phyloP scores from a whole-genome alignment of 495 filamentous ascomycete genomes.

The Lasiosphaeria miniovina region DNA sequence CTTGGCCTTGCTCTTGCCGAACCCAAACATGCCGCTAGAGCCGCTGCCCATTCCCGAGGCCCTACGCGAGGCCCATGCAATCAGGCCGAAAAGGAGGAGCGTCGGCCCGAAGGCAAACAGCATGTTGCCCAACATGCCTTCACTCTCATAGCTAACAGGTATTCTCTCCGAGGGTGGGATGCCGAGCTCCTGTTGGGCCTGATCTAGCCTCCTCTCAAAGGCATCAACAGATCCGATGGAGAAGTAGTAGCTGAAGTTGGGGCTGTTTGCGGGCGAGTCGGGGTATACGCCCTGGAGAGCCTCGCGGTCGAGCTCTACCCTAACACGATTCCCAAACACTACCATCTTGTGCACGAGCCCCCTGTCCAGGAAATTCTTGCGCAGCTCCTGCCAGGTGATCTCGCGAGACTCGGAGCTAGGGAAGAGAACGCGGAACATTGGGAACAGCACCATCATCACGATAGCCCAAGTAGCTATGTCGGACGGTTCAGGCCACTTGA shows the following conservation, averaged over 20 bases:
- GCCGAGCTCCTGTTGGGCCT: slow-evolving; percentile 78
- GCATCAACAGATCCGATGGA: slow-evolving; percentile 90
- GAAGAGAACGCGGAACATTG: slow-evolving; percentile 23
- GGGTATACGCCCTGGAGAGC: slow-evolving; percentile 75
- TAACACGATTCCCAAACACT: slow-evolving; percentile 67
- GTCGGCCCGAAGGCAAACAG: slow-evolving; percentile 84
- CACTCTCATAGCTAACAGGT: slow-evolving; percentile 80
- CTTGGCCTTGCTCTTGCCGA: slow-evolving; percentile 92
- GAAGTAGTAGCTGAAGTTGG: slow-evolving; percentile 84
- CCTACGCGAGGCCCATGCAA: slow-evolving; percentile 69
- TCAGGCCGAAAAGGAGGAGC: slow-evolving; percentile 73
- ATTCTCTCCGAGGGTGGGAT: slow-evolving; percentile 85
- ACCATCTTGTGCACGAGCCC: slow-evolving; percentile 93
- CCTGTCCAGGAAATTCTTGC: slow-evolving; percentile 88
- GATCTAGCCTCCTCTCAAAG: slow-evolving; percentile 83
- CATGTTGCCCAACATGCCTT: slow-evolving; percentile 62
- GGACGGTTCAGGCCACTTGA: background rate
- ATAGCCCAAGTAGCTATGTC: slow-evolving; percentile 20
- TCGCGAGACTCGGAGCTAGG: slow-evolving; percentile 45
- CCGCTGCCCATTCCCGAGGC: slow-evolving; percentile 56
- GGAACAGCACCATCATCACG: slow-evolving; percentile 16
- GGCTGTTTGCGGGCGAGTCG: slow-evolving; percentile 68
- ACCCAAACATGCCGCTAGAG: slow-evolving; percentile 82
- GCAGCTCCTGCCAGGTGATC: slow-evolving; percentile 97
- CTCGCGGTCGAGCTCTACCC: slow-evolving; percentile 81